A percentile compares a stretch with the other conserved stretches of the same genome.
Conservation (phyloP, 306 rosid species). For the Acacia acuminata region DNA sequence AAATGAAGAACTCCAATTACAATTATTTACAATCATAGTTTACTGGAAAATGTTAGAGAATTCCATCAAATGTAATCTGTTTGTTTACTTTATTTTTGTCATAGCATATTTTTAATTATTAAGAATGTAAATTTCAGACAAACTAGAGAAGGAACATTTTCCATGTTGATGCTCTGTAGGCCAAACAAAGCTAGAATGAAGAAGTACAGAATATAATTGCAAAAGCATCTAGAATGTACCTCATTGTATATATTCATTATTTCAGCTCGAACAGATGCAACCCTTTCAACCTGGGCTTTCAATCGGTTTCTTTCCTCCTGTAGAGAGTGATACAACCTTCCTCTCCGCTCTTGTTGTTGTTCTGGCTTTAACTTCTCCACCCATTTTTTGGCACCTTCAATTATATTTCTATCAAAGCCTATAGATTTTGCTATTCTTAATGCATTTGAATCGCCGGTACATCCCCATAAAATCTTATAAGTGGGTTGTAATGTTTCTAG, state of each 20-base stretch:
- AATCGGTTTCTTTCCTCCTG: slow-evolving; percentile 71
- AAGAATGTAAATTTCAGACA: slow-evolving; percentile 27
- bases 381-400: slow-evolving; percentile 68
- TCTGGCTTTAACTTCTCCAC: slow-evolving; percentile 78
- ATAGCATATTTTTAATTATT: slow-evolving; percentile 4
- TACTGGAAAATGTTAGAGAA: not conserved
- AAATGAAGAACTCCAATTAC: slow-evolving; percentile 28
- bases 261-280: slow-evolving; percentile 67
- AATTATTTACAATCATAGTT: slow-evolving; percentile 5
- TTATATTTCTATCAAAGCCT: slow-evolving; percentile 72
- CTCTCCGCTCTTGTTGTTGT: slow-evolving; percentile 80
- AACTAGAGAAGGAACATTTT: slow-evolving; percentile 23
- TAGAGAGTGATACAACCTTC: slow-evolving; percentile 70
- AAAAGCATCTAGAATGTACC: slow-evolving; percentile 50
- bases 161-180: slow-evolving; percentile 8
- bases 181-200: slow-evolving; percentile 29
- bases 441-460: slow-evolving; percentile 88
- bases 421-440: slow-evolving; percentile 77
- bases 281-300: slow-evolving; percentile 69
- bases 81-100: slow-evolving; percentile 21
- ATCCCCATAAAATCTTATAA: slow-evolving; percentile 88
- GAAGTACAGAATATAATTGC: slow-evolving; percentile 25
- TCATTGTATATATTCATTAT: slow-evolving; percentile 58
- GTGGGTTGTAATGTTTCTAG: slow-evolving; percentile 77
- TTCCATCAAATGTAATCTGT: not conserved